Conservation (phyloP, 2,329 filamentous ascomycete genomes). For the Sporothrix variecibatus region DNA sequence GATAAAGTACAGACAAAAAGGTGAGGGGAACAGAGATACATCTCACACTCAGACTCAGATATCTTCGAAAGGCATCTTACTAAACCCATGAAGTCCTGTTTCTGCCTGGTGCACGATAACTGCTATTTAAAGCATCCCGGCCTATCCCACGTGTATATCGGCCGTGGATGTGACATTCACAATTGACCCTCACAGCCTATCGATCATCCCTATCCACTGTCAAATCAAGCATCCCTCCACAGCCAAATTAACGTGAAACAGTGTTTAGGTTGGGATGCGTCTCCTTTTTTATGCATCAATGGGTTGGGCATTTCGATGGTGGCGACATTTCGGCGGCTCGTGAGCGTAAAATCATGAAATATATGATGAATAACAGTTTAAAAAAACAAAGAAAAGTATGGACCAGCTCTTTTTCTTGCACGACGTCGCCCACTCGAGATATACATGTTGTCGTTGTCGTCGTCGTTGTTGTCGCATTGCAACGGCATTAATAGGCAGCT, state of each 20-base stretch:
- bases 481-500: neutral
- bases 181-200: neutral
- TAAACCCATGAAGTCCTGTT: neutral
- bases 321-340: neutral
- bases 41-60: neutral
- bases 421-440: neutral
- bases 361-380: neutral
- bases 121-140: conserved; percentile 4
- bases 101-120: neutral
- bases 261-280: neutral
- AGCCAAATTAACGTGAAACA: conserved; percentile 17
- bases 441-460: neutral
- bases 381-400: neutral
- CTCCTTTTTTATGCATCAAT: conserved; percentile 18
- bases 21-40: neutral
- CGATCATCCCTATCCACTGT: neutral
- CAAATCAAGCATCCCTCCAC: neutral
- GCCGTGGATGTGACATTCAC: neutral
- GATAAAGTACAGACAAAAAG: neutral
- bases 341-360: neutral
- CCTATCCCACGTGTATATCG: neutral
- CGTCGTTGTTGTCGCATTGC: neutral
- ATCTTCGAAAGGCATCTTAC: neutral
- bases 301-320: neutral
- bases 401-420: neutral